Evolutionary conservation across 495 filamentous ascomycete genomes (phyloP), one percentile per base, ranked within the genome.

Genomic region (Symbiotaphrina buchneri): DNA sequence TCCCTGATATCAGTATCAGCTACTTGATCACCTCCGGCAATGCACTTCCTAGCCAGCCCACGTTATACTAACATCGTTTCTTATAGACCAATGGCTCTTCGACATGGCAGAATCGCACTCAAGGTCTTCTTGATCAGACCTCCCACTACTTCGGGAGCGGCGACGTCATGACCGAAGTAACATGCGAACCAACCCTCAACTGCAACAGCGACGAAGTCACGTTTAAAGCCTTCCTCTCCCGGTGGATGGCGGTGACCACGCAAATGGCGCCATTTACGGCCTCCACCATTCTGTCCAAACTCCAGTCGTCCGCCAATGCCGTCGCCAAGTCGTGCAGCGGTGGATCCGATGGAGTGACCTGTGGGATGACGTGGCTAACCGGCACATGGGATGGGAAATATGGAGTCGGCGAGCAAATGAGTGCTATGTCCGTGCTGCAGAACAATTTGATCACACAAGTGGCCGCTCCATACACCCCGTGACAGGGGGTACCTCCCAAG

Each of bases 181-280:
- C 71, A 27, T 85, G 78, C 55, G 79, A 87, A 41, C 45, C 54
- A 0, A 47, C 50, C 19, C 56, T 51, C 30, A 66, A 61, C 30
- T 87, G 79, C 48, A 61, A 77, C 46, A 56, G 56, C 28, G 79
- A 85, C 42, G 67, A 77, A 47, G 58, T 58, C 32, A 64, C 60
- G 26, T 82, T 81, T 59, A 85, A 84, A 49, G 74, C 73, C 6
- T 74, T 79, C 41, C 53, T 81, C 11, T 51, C 68, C 22, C 68
- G 68, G 5, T 81, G 71, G 74, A 55, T 85, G 44, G 65, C 69
- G 1, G 62, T 61, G 21, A 60, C 65, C 23, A 55, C 66, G 6
- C 68, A 70, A 35, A 58, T 83, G 36, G 76, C 69, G 4, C 74
- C 77, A 3, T 66, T 57, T 35, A 72, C 65, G 6, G 47, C 43